These are phyloP conservation scores for Amylostereum areolatum DNA, from an alignment of 1,284 basidiomycete species.

Conservation along the genomic window DNA sequence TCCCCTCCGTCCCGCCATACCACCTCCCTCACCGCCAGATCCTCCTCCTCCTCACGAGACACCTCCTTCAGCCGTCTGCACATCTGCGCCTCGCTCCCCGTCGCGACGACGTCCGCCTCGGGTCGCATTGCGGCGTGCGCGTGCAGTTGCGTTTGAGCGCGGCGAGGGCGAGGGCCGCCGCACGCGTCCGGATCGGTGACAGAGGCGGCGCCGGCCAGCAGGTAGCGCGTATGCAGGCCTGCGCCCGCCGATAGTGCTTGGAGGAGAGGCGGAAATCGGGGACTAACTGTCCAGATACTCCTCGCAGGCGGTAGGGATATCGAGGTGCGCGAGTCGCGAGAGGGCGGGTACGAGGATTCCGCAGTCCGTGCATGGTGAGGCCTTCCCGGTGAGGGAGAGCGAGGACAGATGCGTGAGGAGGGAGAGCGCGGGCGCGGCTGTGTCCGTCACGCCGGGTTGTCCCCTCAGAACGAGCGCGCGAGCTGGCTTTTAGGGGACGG, in stretches of 20 bases:
- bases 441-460: conserved; percentile 49
- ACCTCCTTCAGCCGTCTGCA: neutral
- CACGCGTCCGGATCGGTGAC: conserved; percentile 37
- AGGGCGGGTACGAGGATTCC: conserved; percentile 37
- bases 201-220: conserved; percentile 42
- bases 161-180: conserved; percentile 31
- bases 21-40: neutral
- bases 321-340: conserved; percentile 35
- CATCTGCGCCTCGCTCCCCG: neutral
- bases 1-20: neutral
- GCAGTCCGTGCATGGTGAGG: conserved; percentile 51
- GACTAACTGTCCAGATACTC: conserved; percentile 46
- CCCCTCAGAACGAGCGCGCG: conserved; percentile 44
- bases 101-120: neutral
- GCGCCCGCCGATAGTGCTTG: neutral
- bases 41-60: neutral
- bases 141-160: conserved; percentile 49
- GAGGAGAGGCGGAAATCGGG: neutral
- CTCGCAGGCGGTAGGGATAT: conserved; percentile 47
- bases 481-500: conserved; percentile 47
- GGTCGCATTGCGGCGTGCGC: conserved; percentile 36
- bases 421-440: conserved; percentile 47
- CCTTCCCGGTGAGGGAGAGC: conserved; percentile 44
- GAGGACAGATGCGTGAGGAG: conserved; percentile 39
- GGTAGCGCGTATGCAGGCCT: conserved; percentile 44